Evolutionary conservation across 2,329 filamentous ascomycete species (phyloP).

Genomic region (Aspergillus novofumigatus): DNA sequence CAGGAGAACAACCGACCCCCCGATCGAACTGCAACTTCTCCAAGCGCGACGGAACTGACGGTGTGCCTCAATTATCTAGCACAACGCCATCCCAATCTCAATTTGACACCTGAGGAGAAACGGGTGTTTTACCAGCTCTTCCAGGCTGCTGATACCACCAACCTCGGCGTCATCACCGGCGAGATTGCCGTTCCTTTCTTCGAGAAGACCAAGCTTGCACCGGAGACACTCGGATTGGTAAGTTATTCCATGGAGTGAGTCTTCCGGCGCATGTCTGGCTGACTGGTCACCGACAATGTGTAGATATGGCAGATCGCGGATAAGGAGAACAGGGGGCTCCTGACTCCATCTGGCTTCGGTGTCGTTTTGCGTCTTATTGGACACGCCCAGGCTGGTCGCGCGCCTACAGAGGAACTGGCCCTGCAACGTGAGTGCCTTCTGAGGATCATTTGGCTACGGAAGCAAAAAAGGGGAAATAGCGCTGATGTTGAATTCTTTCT

Average conservation of each 20-base stretch:
- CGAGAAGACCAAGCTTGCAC: slow-evolving; percentile 86
- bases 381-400: slow-evolving; percentile 83
- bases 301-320: slow-evolving; percentile 99
- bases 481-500: slow-evolving; percentile 11
- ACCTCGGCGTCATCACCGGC: slow-evolving; percentile 88
- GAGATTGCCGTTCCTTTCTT: slow-evolving; percentile 97
- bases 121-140: slow-evolving; percentile 91
- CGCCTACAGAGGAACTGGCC: slow-evolving; percentile 76
- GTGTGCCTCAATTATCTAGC: slow-evolving; percentile 14
- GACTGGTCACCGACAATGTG: slow-evolving; percentile 13
- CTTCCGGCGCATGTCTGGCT: slow-evolving; percentile 5
- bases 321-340: slow-evolving; percentile 88
- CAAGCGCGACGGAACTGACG: slow-evolving; percentile 22
- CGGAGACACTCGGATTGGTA: slow-evolving; percentile 82
- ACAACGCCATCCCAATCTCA: slow-evolving; percentile 61
- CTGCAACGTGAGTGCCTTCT: slow-evolving; percentile 58
- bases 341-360: slow-evolving; percentile 90
- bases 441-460: background rate
- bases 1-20: slow-evolving; percentile 22
- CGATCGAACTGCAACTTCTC: background rate
- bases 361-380: slow-evolving; percentile 91
- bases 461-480: slow-evolving; percentile 2
- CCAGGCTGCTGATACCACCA: slow-evolving; percentile 85
- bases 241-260: slow-evolving; percentile 28
- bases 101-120: slow-evolving; percentile 88